phyloP scores from a whole-genome alignment of 2,329 filamentous ascomycete genomes.

The Thermoascus crustaceus region DNA sequence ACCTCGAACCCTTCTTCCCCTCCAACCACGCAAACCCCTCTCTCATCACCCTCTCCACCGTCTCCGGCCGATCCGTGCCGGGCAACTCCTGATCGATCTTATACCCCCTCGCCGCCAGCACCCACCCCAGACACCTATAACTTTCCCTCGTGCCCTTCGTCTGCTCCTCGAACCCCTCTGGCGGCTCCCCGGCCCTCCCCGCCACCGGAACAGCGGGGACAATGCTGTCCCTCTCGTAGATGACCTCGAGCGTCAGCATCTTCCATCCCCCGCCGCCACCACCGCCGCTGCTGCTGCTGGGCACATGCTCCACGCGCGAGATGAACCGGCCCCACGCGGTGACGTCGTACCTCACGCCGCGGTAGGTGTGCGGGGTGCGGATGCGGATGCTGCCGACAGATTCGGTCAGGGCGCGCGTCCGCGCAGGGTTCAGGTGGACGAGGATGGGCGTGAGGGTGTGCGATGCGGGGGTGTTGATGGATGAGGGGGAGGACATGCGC shows the following conservation, averaged over 20 bases:
- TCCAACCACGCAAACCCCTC: neutral
- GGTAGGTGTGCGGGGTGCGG: neutral
- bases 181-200: neutral
- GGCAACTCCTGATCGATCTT: slow-evolving; percentile 7
- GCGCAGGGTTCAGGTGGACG: neutral
- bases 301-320: slow-evolving; percentile 4
- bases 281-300: neutral
- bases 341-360: slow-evolving; percentile 8
- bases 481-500: slow-evolving; percentile 3
- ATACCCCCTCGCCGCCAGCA: neutral
- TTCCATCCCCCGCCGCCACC: slow-evolving; percentile 8
- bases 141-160: neutral
- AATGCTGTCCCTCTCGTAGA: slow-evolving; percentile 8
- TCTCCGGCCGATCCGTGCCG: slow-evolving; percentile 4
- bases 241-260: slow-evolving; percentile 8
- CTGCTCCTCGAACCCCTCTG: neutral
- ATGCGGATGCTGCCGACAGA: neutral
- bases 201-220: neutral
- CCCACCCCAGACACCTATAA: neutral
- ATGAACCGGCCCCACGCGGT: slow-evolving; percentile 7
- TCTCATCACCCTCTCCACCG: slow-evolving; percentile 4
- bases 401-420: neutral
- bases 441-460: neutral
- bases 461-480: neutral
- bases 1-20: too few relatives aligned